phyloP scores from a whole-genome alignment of 192 early-diverging fungal genomes.

The Backusella psychrophila region DNA sequence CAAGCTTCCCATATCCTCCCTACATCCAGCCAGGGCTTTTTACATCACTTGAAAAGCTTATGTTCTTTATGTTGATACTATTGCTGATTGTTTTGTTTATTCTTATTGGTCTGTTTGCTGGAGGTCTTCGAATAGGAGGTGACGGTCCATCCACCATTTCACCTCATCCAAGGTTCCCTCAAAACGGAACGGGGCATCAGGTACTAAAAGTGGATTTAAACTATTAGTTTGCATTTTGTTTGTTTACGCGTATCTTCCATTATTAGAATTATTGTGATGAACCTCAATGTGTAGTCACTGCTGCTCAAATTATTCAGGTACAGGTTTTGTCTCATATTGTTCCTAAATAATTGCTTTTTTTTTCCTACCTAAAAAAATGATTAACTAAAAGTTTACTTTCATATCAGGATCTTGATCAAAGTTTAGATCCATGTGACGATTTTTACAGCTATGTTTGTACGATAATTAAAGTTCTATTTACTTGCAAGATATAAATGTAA shows the following conservation, averaged over 20 bases:
- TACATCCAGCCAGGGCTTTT: constrained; percentile 33
- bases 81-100: constrained; percentile 27
- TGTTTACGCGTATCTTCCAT: neutral
- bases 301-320: constrained; percentile 51
- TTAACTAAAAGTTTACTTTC: neutral
- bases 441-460: constrained; percentile 64
- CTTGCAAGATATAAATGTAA: neutral
- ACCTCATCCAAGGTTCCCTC: neutral
- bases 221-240: neutral
- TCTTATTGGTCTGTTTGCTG: constrained; percentile 32
- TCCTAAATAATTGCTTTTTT: neutral
- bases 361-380: neutral
- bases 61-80: constrained; percentile 28
- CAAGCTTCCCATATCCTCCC: constrained; percentile 20
- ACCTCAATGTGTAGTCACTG: constrained; percentile 58
- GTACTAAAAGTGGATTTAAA: neutral
- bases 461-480: neutral
- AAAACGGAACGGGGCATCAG: constrained; percentile 12
- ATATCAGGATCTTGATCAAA: constrained; percentile 46
- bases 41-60: constrained; percentile 33
- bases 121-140: constrained; percentile 13
- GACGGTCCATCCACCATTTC: constrained; percentile 7
- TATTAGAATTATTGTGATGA: constrained; percentile 39
- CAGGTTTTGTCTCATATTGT: neutral
- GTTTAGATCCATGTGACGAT: constrained; percentile 59